These are phyloP conservation scores for Pythium brachiatum DNA, from an alignment of 352 stramenopile genomes.

Conservation along the genomic window DNA sequence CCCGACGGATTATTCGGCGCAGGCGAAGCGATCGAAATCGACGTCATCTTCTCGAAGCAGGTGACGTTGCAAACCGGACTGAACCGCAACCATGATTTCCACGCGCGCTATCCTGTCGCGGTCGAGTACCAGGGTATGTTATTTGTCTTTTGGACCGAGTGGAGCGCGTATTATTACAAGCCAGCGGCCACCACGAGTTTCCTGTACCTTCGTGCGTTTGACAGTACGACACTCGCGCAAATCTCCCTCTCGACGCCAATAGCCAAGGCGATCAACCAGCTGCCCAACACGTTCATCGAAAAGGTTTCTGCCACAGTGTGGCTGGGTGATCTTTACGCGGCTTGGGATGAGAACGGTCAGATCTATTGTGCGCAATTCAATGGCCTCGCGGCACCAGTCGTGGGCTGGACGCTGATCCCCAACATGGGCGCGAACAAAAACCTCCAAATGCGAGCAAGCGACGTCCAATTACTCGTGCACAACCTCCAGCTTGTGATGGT, in stretches of 20 bases:
- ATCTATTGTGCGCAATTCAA: constrained; percentile 58
- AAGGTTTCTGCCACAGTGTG: constrained; percentile 41
- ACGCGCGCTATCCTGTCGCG: constrained; percentile 40
- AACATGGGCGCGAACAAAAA: constrained; percentile 68
- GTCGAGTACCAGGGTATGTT: constrained; percentile 41
- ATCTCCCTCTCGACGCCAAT: constrained; percentile 25
- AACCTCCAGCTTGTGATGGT: constrained; percentile 59
- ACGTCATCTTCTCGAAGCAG: constrained; percentile 64
- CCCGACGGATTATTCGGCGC: constrained; percentile 46
- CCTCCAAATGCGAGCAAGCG: constrained; percentile 41
- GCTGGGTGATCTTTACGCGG: constrained; percentile 50
- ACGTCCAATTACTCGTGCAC: constrained; percentile 48
- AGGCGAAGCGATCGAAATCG: constrained; percentile 65
- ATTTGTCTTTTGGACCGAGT: constrained; percentile 72
- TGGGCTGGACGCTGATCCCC: constrained; percentile 56
- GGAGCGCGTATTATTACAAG: constrained; percentile 29
- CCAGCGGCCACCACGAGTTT: constrained; percentile 34
- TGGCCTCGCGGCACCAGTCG: constrained; percentile 26
- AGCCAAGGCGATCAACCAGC: constrained; percentile 36
- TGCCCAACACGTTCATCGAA: constrained; percentile 53
- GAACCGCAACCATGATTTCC: constrained; percentile 54
- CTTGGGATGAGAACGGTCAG: constrained; percentile 66
- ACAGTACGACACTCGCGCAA: constrained; percentile 33
- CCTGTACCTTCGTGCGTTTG: constrained; percentile 58
- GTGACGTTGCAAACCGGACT: constrained; percentile 61